These are phyloP conservation scores for Tardiomyces depauwii DNA, from an alignment of 1,139 yeast species.

Conservation along the genomic window DNA sequence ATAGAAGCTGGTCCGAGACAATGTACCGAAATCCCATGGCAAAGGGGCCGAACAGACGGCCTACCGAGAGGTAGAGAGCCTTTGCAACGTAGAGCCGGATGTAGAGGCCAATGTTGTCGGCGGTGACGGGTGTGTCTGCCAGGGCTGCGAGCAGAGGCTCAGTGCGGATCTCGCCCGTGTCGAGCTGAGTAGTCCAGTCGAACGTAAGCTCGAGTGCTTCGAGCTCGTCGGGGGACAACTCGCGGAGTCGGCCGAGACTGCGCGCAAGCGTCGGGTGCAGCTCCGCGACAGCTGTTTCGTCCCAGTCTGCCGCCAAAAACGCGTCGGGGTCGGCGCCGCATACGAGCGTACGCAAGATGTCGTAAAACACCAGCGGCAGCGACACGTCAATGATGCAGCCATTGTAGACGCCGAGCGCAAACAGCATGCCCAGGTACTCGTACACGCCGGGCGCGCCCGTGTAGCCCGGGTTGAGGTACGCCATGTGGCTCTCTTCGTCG, in stretches of 20 bases:
- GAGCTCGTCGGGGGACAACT: constrained; percentile 1
- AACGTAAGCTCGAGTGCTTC: constrained; percentile 8
- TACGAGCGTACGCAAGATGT: constrained; percentile 4
- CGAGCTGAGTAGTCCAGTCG: constrained; percentile 3
- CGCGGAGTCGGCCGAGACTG: constrained; percentile 3
- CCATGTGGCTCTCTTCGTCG: constrained; percentile 10
- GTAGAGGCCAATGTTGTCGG: constrained; percentile 8
- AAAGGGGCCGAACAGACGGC: constrained; percentile 7
- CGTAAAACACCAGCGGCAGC: constrained; percentile 16
- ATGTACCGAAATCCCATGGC: constrained; percentile 11
- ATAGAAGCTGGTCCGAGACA: constrained; percentile 7
- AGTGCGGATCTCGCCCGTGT: not conserved
- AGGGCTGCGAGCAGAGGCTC: not conserved
- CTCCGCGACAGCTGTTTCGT: constrained; percentile 6
- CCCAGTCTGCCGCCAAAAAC: not conserved
- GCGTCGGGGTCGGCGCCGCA: not conserved
- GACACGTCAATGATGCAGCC: constrained; percentile 18
- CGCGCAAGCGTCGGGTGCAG: constrained; percentile 5
- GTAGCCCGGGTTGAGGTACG: constrained; percentile 17
- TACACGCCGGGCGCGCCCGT: constrained; percentile 6
- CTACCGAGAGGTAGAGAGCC: constrained; percentile 7
- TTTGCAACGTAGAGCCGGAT: constrained; percentile 1
- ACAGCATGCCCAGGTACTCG: constrained; percentile 16
- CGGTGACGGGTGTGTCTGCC: constrained; percentile 4
- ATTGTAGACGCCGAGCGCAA: constrained; percentile 20